phyloP scores from a whole-genome alignment of 192 early-diverging fungal species.

The Coemansia furcata region DNA sequence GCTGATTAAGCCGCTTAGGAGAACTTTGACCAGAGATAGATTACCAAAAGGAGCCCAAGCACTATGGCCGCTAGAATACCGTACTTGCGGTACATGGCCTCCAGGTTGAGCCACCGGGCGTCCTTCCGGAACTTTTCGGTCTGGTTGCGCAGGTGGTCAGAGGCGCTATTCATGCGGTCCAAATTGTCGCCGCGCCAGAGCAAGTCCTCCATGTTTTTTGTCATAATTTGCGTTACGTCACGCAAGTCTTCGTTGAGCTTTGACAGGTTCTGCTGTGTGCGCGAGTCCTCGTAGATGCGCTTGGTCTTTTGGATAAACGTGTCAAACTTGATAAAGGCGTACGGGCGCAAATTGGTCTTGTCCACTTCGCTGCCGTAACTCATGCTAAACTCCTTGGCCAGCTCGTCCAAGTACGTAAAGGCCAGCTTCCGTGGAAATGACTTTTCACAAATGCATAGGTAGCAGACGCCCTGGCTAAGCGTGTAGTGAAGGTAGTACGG shows the following conservation, averaged over 20 bases:
- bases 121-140: slow-evolving; percentile 86
- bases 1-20: slow-evolving; percentile 14
- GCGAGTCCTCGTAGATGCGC: slow-evolving; percentile 92
- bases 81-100: slow-evolving; percentile 92
- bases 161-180: slow-evolving; percentile 71
- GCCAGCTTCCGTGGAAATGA: slow-evolving; percentile 90
- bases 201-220: slow-evolving; percentile 95
- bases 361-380: slow-evolving; percentile 90
- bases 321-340: slow-evolving; percentile 98
- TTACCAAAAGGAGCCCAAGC: slow-evolving; percentile 74
- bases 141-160: slow-evolving; percentile 63
- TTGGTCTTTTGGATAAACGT: slow-evolving; percentile 99
- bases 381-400: slow-evolving; percentile 90
- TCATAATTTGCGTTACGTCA: slow-evolving; percentile 98
- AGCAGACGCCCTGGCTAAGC: slow-evolving; percentile 91
- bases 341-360: slow-evolving; percentile 80
- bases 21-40: slow-evolving; percentile 63
- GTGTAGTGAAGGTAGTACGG: slow-evolving; percentile 90
- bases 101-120: slow-evolving; percentile 80
- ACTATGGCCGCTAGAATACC: slow-evolving; percentile 83
- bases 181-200: slow-evolving; percentile 86
- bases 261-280: slow-evolving; percentile 86
- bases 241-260: slow-evolving; percentile 94
- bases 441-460: slow-evolving; percentile 91
- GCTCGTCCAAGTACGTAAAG: slow-evolving; percentile 93